Evolutionary conservation across 768 basidiomycete genomes (phyloP), one percentile per base, ranked within the genome.

Genomic region (Collybiopsis confluens): DNA sequence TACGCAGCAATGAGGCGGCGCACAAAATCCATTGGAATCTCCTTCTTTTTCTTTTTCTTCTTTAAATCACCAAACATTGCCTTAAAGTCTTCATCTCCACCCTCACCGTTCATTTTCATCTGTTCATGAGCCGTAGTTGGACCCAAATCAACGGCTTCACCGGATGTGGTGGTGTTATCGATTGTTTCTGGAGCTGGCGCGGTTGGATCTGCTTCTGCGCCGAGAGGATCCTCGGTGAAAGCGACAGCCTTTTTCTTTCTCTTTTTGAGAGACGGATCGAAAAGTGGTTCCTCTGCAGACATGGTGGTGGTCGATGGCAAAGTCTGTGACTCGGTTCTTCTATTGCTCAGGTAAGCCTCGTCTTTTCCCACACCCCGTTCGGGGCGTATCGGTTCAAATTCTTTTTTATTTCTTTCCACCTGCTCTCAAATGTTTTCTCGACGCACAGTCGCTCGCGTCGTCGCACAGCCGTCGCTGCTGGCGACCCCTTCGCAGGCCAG

Each of bases 31-130:
- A 90, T 78, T 4, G 89, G 90, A 55, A 92, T 89, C 54, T 92
- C 91, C 68, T 91, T 92, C 77, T 88, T 91, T 76, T 92, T 93
- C 74, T 92, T 92, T 70, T 92, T 92, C 80, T 88, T 92, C 80
- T 90, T 92, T 66, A 91, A 65, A 65, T 90, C 91, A 2, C 86
- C 89, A 64, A 92, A 92, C 85, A 92, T 89, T 43, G 86, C 79
- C 66, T 88, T 88, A 68, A 83, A 76, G 35, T 91, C 85, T 27
- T 91, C 89, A 0, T 85, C 86, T 60, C 83, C 58, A 62, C 62
- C 71, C 46, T 69, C 72, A 0, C 63, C 67, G 46, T 73, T 76
- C 57, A 75, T 71, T 63, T 80, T 82, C 83, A 90, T 88, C 65
- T 78, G 80, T 71, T 89, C 88, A 67, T 89, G 86, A 33, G 82